phyloP scores from a whole-genome alignment of 495 filamentous ascomycete species.

The Cladorrhinum samala region DNA sequence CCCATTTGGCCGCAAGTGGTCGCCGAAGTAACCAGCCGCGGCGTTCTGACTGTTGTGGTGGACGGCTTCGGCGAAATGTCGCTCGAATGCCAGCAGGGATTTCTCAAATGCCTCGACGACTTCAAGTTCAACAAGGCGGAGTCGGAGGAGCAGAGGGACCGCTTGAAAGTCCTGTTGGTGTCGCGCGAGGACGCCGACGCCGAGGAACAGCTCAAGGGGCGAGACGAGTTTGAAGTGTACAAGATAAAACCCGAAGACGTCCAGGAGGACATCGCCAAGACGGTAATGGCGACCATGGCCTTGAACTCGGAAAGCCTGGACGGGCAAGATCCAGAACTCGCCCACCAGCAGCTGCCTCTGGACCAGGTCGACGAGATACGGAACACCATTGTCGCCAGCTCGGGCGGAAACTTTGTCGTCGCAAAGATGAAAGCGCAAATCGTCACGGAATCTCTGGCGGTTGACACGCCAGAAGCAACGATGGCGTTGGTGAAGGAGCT shows the following conservation, averaged over 20 bases:
- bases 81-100: neutral
- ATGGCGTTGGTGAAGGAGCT: neutral
- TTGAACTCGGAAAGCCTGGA: neutral
- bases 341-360: neutral
- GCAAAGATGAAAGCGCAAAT: neutral
- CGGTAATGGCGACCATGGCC: neutral
- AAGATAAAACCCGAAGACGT: neutral
- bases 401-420: neutral
- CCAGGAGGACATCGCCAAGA: neutral
- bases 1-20: neutral
- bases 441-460: neutral
- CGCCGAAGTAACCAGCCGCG: neutral
- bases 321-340: neutral
- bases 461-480: neutral
- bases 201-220: neutral
- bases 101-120: neutral
- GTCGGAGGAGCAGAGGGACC: neutral
- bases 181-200: neutral
- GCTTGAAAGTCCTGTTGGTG: neutral
- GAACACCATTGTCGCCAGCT: neutral
- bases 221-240: neutral
- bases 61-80: slow-evolving; percentile 4
- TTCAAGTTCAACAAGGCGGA: neutral
- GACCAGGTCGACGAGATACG: neutral
- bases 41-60: neutral